Percentiles rank a stretch among this genome's conserved stretches.
phyloP scores from a whole-genome alignment of 2,329 filamentous ascomycete species.

The Cladosporium sp. region DNA sequence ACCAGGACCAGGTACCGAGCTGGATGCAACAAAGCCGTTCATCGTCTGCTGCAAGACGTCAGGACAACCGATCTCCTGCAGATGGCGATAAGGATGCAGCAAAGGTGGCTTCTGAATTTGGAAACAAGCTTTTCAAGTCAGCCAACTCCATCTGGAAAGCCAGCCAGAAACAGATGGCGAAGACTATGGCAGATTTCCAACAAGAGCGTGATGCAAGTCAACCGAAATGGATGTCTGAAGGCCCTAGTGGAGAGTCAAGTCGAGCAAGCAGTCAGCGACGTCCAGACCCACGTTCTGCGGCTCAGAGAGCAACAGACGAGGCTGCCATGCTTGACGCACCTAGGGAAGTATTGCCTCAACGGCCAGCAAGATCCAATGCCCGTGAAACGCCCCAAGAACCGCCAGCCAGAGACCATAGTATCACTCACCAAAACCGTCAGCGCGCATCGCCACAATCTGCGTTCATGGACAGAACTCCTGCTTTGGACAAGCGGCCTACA shows the following conservation, averaged over 20 bases:
- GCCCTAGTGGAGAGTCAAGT: constrained; percentile 36
- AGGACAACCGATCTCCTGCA: constrained; percentile 56
- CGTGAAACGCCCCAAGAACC: constrained; percentile 25
- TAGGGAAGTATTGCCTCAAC: constrained; percentile 57
- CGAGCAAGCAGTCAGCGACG: constrained; percentile 29
- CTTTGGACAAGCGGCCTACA: constrained; percentile 38
- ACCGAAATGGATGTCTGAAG: constrained; percentile 93
- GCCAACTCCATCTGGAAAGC: constrained; percentile 95
- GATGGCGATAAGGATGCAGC: constrained; percentile 69
- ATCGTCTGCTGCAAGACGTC: constrained; percentile 48
- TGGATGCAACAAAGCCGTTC: constrained; percentile 63
- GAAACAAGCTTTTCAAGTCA: constrained; percentile 84
- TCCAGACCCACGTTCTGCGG: constrained; percentile 28
- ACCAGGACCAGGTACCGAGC: constrained; percentile 51
- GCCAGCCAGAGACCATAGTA: constrained; percentile 27
- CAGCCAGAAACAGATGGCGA: constrained; percentile 87
- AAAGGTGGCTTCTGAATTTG: constrained; percentile 78
- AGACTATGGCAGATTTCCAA: constrained; percentile 84
- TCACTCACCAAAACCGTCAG: constrained; percentile 37
- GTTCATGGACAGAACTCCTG: constrained; percentile 40
- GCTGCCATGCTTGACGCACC: constrained; percentile 74
- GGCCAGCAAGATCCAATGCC: constrained; percentile 34
- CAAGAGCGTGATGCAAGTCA: constrained; percentile 74
- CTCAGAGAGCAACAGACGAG: constrained; percentile 48
- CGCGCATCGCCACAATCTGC: constrained; percentile 43